Evolutionary conservation across 345 rosid species (phyloP), one percentile per base, ranked within the genome.

Genomic region (Mallotus nudiflorus): DNA sequence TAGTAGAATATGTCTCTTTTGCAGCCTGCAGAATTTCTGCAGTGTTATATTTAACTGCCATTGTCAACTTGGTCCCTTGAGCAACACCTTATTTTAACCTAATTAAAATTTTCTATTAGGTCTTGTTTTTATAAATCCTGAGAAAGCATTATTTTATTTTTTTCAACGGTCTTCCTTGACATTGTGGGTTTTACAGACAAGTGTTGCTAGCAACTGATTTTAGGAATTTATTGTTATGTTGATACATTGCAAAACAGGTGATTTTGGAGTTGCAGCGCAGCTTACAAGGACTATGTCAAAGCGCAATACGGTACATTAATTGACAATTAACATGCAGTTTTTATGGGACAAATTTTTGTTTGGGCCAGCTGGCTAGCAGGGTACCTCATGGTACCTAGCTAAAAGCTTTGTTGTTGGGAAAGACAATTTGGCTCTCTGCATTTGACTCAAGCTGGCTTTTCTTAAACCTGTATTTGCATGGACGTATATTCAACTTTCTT

Each of bases 191-290:
- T 59, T 20, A 20, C 48, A 24, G 3, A 52, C 70, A 12, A 5
- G 3, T 29, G 65, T 39, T 40, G 4, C 50, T 52, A 4, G 40
- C 49, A 45, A 62, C 61, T 67, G 24, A 51, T 51, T 66, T n/a
- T 45, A 44, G 31, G 59, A 70, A n/a, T 66, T 51, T 59, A 51
- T 10, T 66, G n/a, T 37, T 58, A 8, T 58, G 61, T 51, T 54
- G 31, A 31, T 69, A 37, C 53, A 45, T 52, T 59, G 37, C 55
- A 82, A n/a, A 79, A 57, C 89, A 95, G 99, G 98, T 80, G 99
- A 95, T 82, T 95, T 95, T 88, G 99, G 99, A 70, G 99, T 95
- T 79, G 99, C 99, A 16, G 97, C 97, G 10, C 99, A 95, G 74
- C 97, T 95, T 74, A 95, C 99, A 7, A 85, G 99, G 78, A 95